phyloP scores from a whole-genome alignment of 305 asterid genomes.

The Solanum hybrid region DNA sequence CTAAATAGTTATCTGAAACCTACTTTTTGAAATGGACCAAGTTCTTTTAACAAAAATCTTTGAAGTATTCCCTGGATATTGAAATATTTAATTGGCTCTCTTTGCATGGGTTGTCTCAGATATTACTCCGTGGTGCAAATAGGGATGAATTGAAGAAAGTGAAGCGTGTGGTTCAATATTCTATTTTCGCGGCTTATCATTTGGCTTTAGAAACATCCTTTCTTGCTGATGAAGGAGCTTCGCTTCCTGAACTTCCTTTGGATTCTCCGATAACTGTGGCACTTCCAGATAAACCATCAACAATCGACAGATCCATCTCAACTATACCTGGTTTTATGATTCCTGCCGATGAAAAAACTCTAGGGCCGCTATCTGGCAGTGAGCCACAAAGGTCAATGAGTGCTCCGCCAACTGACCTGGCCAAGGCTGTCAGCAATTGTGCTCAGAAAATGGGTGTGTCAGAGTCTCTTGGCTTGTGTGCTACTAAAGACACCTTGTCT shows the following conservation, averaged over 20 bases:
- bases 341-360: conserved; percentile 33
- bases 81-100: neutral
- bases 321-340: conserved; percentile 49
- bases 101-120: conserved; percentile 40
- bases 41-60: neutral
- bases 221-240: conserved; percentile 98
- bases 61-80: neutral
- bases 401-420: conserved; percentile 42
- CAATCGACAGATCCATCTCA: conserved; percentile 68
- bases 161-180: conserved; percentile 90
- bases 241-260: conserved; percentile 70
- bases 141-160: conserved; percentile 91
- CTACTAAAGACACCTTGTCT: conserved; percentile 26
- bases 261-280: conserved; percentile 65
- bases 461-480: conserved; percentile 17
- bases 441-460: conserved; percentile 22
- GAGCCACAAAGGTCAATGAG: conserved; percentile 48
- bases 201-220: conserved; percentile 94
- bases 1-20: neutral
- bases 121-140: conserved; percentile 86
- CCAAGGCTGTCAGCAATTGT: conserved; percentile 27
- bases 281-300: conserved; percentile 66
- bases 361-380: conserved; percentile 36
- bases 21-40: neutral
- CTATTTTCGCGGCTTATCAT: conserved; percentile 95